Evolutionary conservation across 2,329 filamentous ascomycete species (phyloP).

Genomic region (Colletotrichum coccodes): DNA sequence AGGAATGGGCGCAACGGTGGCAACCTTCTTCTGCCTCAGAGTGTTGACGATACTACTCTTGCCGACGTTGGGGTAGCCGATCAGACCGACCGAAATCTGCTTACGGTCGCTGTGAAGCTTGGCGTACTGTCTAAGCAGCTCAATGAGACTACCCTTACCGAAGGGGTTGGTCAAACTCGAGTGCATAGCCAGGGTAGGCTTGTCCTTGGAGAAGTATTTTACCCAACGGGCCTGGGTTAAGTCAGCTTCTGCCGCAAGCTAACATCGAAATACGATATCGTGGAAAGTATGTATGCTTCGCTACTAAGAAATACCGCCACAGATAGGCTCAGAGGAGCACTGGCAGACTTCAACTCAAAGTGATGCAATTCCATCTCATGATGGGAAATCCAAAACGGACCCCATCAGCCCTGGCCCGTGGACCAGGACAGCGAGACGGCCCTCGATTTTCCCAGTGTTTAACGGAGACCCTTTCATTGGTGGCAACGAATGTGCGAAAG

Average conservation of each 20-base stretch:
- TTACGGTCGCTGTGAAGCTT: constrained; percentile 89
- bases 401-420: constrained; percentile 76
- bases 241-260: constrained; percentile 38
- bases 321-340: constrained; percentile 54
- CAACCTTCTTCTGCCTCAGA: constrained; percentile 91
- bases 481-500: constrained; percentile 66
- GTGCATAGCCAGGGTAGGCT: constrained; percentile 94
- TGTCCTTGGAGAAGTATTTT: constrained; percentile 85
- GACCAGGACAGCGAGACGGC: constrained; percentile 74
- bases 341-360: constrained; percentile 96
- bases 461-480: constrained; percentile 91
- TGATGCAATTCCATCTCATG: constrained; percentile 84
- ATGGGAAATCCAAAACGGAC: constrained; percentile 89
- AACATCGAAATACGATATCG: constrained; percentile 30
- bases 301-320: constrained; percentile 97
- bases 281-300: constrained; percentile 78
- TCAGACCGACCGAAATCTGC: constrained; percentile 87
- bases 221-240: constrained; percentile 87
- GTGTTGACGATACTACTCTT: constrained; percentile 99
- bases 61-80: constrained; percentile 88
- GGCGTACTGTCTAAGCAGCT: constrained; percentile 91
- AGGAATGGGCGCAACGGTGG: constrained; percentile 92
- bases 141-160: constrained; percentile 93
- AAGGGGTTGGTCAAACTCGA: constrained; percentile 96
- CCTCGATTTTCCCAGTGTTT: constrained; percentile 97